phyloP scores from a whole-genome alignment of 768 basidiomycete genomes.

The Floccularia luteovirens region DNA sequence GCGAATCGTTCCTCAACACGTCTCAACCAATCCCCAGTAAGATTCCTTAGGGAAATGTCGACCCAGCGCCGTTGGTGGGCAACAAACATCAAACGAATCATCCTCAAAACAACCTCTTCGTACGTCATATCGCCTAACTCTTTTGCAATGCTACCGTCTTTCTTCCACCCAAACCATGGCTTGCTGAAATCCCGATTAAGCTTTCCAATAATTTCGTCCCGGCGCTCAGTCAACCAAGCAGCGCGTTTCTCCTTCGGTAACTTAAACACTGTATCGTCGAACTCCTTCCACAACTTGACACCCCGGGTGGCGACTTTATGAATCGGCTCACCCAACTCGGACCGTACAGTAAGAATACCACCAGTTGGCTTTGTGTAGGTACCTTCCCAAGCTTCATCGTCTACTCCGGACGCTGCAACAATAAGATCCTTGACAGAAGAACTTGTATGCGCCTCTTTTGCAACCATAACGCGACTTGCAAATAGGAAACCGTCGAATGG shows the following conservation, averaged over 20 bases:
- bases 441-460: slow-evolving; percentile 95
- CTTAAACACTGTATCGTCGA: slow-evolving; percentile 94
- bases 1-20: slow-evolving; percentile 95
- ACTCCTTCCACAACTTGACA: slow-evolving; percentile 98
- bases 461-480: slow-evolving; percentile 96
- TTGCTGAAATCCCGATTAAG: slow-evolving; percentile 95
- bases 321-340: slow-evolving; percentile 97
- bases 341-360: slow-evolving; percentile 93
- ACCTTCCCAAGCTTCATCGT: slow-evolving; percentile 86
- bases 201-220: slow-evolving; percentile 83
- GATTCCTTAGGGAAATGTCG: slow-evolving; percentile 83
- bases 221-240: slow-evolving; percentile 81
- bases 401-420: slow-evolving; percentile 87
- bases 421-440: slow-evolving; percentile 95
- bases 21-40: slow-evolving; percentile 95
- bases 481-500: slow-evolving; percentile 98
- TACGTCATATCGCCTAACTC: slow-evolving; percentile 98
- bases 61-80: slow-evolving; percentile 90
- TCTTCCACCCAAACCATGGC: slow-evolving; percentile 97
- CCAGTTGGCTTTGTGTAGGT: slow-evolving; percentile 93
- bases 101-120: slow-evolving; percentile 87
- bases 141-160: slow-evolving; percentile 74
- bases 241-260: slow-evolving; percentile 92
- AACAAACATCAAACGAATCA: slow-evolving; percentile 94
- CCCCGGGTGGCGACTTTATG: slow-evolving; percentile 98